These are phyloP conservation scores for Choricystis sp. DNA, from an alignment of 139 green algal species.

Conservation along the genomic window DNA sequence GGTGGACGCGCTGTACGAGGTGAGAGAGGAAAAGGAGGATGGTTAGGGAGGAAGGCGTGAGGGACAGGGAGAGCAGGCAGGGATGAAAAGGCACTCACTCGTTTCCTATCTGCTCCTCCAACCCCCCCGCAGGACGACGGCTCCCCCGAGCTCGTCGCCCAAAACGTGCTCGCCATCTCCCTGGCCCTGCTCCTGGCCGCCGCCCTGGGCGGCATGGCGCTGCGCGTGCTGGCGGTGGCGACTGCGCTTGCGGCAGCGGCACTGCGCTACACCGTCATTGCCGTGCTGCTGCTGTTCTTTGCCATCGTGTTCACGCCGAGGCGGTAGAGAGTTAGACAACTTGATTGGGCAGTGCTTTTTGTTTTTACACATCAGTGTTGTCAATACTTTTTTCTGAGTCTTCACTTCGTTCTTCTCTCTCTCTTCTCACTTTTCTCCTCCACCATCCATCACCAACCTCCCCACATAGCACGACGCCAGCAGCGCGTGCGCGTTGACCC, in stretches of 20 bases:
- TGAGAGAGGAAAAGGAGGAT: too few relatives aligned
- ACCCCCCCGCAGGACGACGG: too few relatives aligned
- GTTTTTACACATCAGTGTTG: neutral
- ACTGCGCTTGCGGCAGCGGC: constrained; percentile 7
- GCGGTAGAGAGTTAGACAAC: neutral
- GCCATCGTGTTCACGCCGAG: constrained; percentile 1
- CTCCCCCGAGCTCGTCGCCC: constrained; percentile 2
- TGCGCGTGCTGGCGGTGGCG: constrained; percentile 5
- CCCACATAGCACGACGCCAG: constrained; percentile 64
- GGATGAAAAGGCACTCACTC: too few relatives aligned
- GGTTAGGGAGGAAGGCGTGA: too few relatives aligned
- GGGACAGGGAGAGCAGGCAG: too few relatives aligned
- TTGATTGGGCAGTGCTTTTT: neutral
- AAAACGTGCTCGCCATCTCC: constrained; percentile 9
- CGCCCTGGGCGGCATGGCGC: constrained; percentile 6
- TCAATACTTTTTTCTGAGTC: too few relatives aligned
- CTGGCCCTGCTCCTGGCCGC: constrained; percentile 5
- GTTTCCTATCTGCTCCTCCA: too few relatives aligned
- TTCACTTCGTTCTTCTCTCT: too few relatives aligned
- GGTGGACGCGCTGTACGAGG: too few relatives aligned
- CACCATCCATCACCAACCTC: neutral
- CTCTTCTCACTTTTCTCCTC: neutral
- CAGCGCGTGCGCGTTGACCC: constrained; percentile 73
- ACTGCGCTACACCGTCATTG: constrained; percentile 10
- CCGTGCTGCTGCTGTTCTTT: constrained; percentile 7